Evolutionary conservation across 2,329 filamentous ascomycete genomes (phyloP).

Genomic region (Alternaria sp.): DNA sequence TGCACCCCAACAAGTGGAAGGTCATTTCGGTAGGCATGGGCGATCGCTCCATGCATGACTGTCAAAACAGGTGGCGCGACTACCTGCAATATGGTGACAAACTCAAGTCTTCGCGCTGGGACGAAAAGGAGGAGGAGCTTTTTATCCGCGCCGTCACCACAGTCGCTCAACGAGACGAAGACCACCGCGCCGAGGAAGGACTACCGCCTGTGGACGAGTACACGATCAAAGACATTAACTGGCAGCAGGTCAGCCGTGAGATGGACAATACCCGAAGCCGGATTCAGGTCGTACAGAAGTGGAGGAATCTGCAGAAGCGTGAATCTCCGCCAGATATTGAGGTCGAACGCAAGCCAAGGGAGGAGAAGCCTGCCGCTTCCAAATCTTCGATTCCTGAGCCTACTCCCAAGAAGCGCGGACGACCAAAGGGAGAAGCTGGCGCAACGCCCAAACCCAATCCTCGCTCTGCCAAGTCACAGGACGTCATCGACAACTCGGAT

Average conservation of each 20-base stretch:
- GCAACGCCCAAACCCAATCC: neutral
- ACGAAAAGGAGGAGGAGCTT: slow-evolving; percentile 63
- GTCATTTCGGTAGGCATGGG: slow-evolving; percentile 65
- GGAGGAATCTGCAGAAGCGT: slow-evolving; percentile 53
- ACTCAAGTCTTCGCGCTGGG: slow-evolving; percentile 64
- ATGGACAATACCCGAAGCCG: slow-evolving; percentile 69
- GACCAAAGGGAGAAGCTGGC: neutral
- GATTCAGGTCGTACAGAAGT: slow-evolving; percentile 73
- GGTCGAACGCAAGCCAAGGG: slow-evolving; percentile 20
- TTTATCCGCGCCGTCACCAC: slow-evolving; percentile 62
- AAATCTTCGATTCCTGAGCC: neutral
- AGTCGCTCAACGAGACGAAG: slow-evolving; percentile 58
- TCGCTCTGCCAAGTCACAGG: neutral
- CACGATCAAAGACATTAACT: slow-evolving; percentile 66
- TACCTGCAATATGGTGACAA: slow-evolving; percentile 66
- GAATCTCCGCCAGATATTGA: slow-evolving; percentile 10
- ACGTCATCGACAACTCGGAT: neutral
- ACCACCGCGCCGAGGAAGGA: slow-evolving; percentile 23
- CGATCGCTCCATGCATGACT: slow-evolving; percentile 69
- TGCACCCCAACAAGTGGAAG: slow-evolving; percentile 66
- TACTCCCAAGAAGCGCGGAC: neutral
- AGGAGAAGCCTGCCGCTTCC: neutral
- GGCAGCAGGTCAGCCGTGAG: slow-evolving; percentile 67
- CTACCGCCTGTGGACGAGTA: slow-evolving; percentile 41
- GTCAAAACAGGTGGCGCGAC: slow-evolving; percentile 74